Evolutionary conservation across 371 early-diverging fungal species (phyloP).

Genomic region (Caulochytrium protostelioides): DNA sequence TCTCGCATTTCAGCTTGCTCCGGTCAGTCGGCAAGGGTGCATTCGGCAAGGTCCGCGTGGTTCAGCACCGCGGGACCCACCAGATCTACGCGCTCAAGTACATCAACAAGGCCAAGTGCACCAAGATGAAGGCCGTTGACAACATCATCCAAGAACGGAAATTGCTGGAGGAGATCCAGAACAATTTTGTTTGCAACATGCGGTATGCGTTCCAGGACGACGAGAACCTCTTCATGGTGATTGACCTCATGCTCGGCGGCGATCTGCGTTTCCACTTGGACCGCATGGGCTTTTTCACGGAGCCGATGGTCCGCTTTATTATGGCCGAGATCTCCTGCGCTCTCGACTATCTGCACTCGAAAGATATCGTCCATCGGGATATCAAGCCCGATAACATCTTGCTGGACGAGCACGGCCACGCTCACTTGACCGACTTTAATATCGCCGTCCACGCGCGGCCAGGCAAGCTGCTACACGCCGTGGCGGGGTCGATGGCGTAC

Average conservation of each 20-base stretch:
- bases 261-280: constrained; percentile 24
- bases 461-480: constrained; percentile 18
- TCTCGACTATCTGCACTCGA: constrained; percentile 51
- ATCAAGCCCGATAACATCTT: constrained; percentile 27
- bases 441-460: constrained; percentile 21
- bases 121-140: constrained; percentile 22
- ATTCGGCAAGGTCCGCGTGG: constrained; percentile 26
- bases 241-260: constrained; percentile 30
- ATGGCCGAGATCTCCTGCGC: constrained; percentile 53
- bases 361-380: constrained; percentile 48
- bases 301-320: constrained; percentile 50
- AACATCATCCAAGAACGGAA: constrained; percentile 28
- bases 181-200: constrained; percentile 23
- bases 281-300: constrained; percentile 33
- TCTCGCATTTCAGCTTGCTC: constrained; percentile 18
- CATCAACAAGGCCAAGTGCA: constrained; percentile 30
- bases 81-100: constrained; percentile 30
- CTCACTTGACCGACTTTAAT: constrained; percentile 30
- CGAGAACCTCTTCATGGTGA: constrained; percentile 26
- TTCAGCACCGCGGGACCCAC: constrained; percentile 20
- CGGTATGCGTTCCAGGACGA: constrained; percentile 34
- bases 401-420: constrained; percentile 25
- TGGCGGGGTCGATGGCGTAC: constrained; percentile 29
- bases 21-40: constrained; percentile 22
- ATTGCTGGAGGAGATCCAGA: constrained; percentile 23